Evolutionary conservation across 192 early-diverging fungal genomes (phyloP).

Genomic region (Lunasporangiospora selenospora): DNA sequence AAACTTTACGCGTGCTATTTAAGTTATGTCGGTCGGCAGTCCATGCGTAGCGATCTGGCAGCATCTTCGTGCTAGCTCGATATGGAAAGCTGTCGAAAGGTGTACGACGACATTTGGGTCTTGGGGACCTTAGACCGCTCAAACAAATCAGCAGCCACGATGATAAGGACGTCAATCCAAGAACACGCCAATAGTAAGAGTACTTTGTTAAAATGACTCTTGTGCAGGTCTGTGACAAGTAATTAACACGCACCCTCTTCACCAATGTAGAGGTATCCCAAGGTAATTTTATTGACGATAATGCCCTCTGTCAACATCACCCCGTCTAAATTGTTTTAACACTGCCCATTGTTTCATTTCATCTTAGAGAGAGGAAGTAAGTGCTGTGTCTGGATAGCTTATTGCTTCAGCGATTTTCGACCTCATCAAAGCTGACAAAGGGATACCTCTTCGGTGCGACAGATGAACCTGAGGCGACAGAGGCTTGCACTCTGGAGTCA

Average conservation of each 20-base stretch:
- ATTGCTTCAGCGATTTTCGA: neutral
- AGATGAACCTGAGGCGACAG: slow-evolving; percentile 2
- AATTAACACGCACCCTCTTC: neutral
- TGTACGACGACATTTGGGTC: neutral
- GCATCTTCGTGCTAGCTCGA: neutral
- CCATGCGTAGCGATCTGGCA: neutral
- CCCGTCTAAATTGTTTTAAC: neutral
- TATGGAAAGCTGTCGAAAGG: neutral
- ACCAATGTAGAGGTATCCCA: neutral
- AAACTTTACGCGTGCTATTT: neutral
- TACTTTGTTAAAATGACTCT: neutral
- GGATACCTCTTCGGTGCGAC: neutral
- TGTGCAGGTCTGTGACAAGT: neutral
- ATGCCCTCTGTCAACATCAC: neutral
- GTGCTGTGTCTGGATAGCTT: neutral
- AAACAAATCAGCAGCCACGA: neutral
- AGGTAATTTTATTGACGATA: neutral
- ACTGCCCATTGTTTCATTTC: neutral
- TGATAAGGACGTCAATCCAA: slow-evolving; percentile 6
- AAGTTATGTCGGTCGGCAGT: neutral
- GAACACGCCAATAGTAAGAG: slow-evolving; percentile 3
- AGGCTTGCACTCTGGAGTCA: too few species aligned
- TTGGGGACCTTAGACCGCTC: neutral
- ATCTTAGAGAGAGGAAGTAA: neutral
- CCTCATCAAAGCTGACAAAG: neutral